Conservation (phyloP, 352 stramenopile genomes). For the Phytophthora nicotianae region DNA sequence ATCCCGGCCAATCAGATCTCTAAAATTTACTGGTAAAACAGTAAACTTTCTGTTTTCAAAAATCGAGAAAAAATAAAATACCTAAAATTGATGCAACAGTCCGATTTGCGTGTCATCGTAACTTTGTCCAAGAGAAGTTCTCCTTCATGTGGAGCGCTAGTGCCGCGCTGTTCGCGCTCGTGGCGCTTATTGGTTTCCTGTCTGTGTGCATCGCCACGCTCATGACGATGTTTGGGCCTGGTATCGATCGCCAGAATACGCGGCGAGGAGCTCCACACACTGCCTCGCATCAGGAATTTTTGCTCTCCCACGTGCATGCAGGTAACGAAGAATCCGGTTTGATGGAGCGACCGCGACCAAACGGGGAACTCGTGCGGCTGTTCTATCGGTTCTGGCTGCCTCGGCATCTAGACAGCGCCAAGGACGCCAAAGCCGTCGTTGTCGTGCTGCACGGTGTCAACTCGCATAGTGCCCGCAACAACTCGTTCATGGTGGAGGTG, state of each 20-base stretch:
- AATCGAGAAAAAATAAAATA: no score
- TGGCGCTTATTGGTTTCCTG: slow-evolving; percentile 19
- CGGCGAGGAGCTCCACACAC: slow-evolving; percentile 46
- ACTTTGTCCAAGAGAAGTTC: neutral
- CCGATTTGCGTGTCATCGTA: neutral
- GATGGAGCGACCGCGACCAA: slow-evolving; percentile 45
- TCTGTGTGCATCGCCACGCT: slow-evolving; percentile 32
- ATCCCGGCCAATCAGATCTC: no score
- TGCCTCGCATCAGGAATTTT: slow-evolving; percentile 56
- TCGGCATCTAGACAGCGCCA: slow-evolving; percentile 37
- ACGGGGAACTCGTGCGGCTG: slow-evolving; percentile 46
- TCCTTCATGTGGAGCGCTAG: slow-evolving; percentile 28
- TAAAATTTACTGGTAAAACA: no score
- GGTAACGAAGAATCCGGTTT: slow-evolving; percentile 59
- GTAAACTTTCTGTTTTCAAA: no score
- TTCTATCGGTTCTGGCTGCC: slow-evolving; percentile 83
- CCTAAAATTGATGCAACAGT: no score
- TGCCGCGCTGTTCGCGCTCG: slow-evolving; percentile 15
- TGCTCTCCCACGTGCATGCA: slow-evolving; percentile 48
- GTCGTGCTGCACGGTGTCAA: slow-evolving; percentile 80
- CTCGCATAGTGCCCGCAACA: slow-evolving; percentile 81
- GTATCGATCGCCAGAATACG: slow-evolving; percentile 55
- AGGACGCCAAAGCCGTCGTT: slow-evolving; percentile 56
- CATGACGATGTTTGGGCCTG: slow-evolving; percentile 57
- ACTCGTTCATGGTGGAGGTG: slow-evolving; percentile 73